Base-by-base conservation (phyloP, 257 asterid genomes). In the Cynanchum wilfordii region DNA sequence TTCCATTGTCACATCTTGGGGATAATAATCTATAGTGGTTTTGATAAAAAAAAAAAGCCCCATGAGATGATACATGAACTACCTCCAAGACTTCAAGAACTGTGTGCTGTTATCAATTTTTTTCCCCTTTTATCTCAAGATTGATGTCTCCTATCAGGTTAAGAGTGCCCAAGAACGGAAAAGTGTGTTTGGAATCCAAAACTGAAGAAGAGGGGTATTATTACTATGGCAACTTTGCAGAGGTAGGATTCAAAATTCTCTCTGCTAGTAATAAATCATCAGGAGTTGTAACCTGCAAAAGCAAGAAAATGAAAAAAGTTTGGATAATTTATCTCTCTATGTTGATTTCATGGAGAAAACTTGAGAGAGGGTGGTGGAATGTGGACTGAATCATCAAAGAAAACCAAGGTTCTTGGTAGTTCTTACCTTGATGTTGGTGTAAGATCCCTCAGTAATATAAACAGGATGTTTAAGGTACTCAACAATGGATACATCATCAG, bases 381-480 rank as follows among this genome's bases (percentile, higher is more conserved):
- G 13, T 3, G 51, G 29, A 38, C 16, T 3, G 24, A 8, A 5
- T 2, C 8, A 29, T 10, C 9, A 55, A 29, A 42, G 4, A 0
- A 9, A 36, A 25, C 36, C 5, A 12, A 68, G 30, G n/a, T 19
- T 22, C 22, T 27, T 45, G 11, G 52, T 30, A 5, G 74, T 58
- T 44, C 47, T 52, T 82, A 94, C 99, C 99, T 95, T 95, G 82
- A 95, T 92, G 86, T 95, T 95, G 73, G 99, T 90, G 89, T 95
- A 95, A 72, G 96, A 95, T 81, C 98, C 99, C 79, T 90, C 86
- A 3, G 99, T 90, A 45, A 95, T 92, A 82, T 90, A 95, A 22
- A 92, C 99, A 6, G 97, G 99, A 83, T 92, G 99, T 70, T 77
- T 87, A n/a, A 92, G 92, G 84, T 89, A 86, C 88, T 95, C 98